Conservation (phyloP, 257 asterid species). For the Datura wrightii region DNA sequence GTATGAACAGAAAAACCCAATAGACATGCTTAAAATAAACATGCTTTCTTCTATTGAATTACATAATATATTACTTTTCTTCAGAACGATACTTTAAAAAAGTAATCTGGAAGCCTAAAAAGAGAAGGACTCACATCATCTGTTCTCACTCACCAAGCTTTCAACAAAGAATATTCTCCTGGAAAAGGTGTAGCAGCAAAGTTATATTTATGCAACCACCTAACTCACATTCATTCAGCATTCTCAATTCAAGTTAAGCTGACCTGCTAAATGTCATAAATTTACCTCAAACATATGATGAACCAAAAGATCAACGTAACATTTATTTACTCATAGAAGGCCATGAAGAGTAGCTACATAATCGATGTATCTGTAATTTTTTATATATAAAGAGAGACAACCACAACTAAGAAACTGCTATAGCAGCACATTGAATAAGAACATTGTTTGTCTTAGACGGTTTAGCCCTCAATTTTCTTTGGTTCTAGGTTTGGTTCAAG, state of each 20-base stretch:
- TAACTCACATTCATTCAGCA: background rate
- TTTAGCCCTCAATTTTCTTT: background rate
- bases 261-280: background rate
- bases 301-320: constrained; percentile 11
- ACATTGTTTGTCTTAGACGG: background rate
- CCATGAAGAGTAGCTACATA: background rate
- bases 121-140: background rate
- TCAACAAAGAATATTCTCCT: background rate
- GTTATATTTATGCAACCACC: background rate
- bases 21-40: background rate
- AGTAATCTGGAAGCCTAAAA: background rate
- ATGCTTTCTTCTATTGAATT: background rate
- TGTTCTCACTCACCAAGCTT: background rate
- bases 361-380: background rate
- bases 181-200: background rate
- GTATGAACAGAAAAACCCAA: background rate
- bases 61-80: background rate
- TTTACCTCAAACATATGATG: background rate
- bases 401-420: background rate
- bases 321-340: background rate
- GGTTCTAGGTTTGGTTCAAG: background rate
- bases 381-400: background rate
- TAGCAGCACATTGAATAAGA: background rate
- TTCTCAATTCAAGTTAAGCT: background rate
- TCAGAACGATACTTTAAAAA: background rate